phyloP scores from a whole-genome alignment of 345 rosid species.

The Citrus reticulata region DNA sequence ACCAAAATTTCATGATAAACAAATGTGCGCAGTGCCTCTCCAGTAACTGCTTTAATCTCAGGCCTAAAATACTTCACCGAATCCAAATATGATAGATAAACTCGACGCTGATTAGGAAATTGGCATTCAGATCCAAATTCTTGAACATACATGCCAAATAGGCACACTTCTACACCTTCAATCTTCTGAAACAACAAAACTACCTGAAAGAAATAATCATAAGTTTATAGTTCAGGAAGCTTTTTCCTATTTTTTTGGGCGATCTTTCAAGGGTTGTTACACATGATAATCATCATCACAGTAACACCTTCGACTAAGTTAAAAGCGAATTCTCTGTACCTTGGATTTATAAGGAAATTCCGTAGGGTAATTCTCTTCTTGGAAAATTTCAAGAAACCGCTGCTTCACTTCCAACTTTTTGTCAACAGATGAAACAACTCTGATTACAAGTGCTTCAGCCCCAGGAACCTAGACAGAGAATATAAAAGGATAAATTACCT shows the following conservation, averaged over 20 bases:
- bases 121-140: slow-evolving; percentile 96
- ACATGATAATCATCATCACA: slow-evolving; percentile 3
- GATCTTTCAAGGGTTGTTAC: not conserved
- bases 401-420: slow-evolving; percentile 97
- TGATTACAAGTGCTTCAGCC: slow-evolving; percentile 89
- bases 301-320: slow-evolving; percentile 2
- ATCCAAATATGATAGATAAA: slow-evolving; percentile 94
- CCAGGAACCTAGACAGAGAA: slow-evolving; percentile 66
- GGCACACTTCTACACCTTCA: slow-evolving; percentile 98
- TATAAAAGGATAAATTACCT: slow-evolving; percentile 9
- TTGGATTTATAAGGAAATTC: slow-evolving; percentile 96
- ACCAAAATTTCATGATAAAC: slow-evolving; percentile 99
- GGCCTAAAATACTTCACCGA: slow-evolving; percentile 99
- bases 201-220: slow-evolving; percentile 54
- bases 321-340: slow-evolving; percentile 37
- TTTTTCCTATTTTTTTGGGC: not conserved
- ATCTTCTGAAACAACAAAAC: slow-evolving; percentile 94
- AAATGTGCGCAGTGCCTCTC: slow-evolving; percentile 97
- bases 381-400: slow-evolving; percentile 91
- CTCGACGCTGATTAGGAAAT: slow-evolving; percentile 96
- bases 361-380: slow-evolving; percentile 78
- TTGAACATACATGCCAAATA: slow-evolving; percentile 99
- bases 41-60: slow-evolving; percentile 78
- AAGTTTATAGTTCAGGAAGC: not conserved
- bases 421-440: slow-evolving; percentile 99